Evolutionary conservation across 208 protist genomes (phyloP), one percentile per base, ranked within the genome.

Genomic region (Crithidia mellificae): DNA sequence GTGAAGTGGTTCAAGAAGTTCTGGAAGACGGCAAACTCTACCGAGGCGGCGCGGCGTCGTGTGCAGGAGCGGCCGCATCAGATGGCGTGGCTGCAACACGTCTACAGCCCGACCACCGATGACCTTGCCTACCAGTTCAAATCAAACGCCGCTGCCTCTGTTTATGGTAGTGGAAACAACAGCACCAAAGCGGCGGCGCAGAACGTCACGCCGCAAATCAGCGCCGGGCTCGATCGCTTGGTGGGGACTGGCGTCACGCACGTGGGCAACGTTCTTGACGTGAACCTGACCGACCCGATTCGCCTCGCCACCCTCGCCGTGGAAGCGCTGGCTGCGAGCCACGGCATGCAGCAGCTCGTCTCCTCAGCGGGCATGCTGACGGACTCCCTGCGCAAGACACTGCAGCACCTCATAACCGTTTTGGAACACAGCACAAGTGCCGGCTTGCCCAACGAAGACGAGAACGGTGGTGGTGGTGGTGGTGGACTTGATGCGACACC

Each of bases 281-380:
- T 84, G 22, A 65, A 80, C 63, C 41, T 80, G 32, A 78, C 69
- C 17, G 61, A 73, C 9, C 39, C 62, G 6, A 57, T 84, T 15
- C 52, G 74, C 41, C 54, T 68, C n/a, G 67, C 77, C 11, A 72
- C 71, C 6, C 63, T 83, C 29, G 57, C 58, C 11, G 72, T 78
- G 55, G 68, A 74, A 24, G 78, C 72, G 20, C 51, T 77, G 12
- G 52, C 66, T 20, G 59, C 56, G 12, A 56, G 63, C 22, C 69
- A 61, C 17, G 58, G 69, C 50, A 68, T 84, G 41, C 77, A 72
- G 19, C 66, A 80, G 59, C 67, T 80, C 38, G 46, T 84, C 30
- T 53, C 68, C 49, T 44, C 74, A 8, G 57, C 68, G 1, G 74
- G 67, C 43, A 67, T 74, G 51, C 61, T 84, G 56, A 74, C 70